phyloP scores from a whole-genome alignment of 78 protist species.

The Cavenderia fasciculata region DNA sequence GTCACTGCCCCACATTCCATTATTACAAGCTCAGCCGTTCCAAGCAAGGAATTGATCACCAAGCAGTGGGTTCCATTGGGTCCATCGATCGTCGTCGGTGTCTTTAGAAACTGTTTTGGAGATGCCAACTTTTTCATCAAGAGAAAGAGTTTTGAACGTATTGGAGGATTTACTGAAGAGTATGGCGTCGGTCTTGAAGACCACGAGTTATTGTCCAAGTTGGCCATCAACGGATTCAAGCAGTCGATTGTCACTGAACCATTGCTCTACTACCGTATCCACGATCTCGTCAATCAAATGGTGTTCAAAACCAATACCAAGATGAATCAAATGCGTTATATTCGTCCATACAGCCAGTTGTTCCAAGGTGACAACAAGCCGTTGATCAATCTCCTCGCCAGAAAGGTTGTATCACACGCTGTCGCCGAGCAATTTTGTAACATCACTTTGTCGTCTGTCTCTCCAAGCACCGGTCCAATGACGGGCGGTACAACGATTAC shows the following conservation, averaged over 20 bases:
- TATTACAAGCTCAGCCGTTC: neutral
- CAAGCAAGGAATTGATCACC: neutral
- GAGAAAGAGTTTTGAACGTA: neutral
- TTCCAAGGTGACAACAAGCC: constrained; percentile 8
- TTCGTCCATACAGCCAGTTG: constrained; percentile 32
- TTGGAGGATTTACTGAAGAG: constrained; percentile 75
- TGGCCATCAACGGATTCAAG: constrained; percentile 12
- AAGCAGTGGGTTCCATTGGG: constrained; percentile 73
- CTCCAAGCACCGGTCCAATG: constrained; percentile 25
- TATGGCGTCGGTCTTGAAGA: constrained; percentile 75
- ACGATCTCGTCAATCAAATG: constrained; percentile 41
- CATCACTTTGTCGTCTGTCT: neutral
- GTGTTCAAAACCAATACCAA: constrained; percentile 32
- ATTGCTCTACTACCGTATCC: constrained; percentile 52
- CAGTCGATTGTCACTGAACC: constrained; percentile 45
- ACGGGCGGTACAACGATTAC: constrained; percentile 16
- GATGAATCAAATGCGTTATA: constrained; percentile 74
- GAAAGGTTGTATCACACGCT: neutral
- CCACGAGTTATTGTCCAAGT: constrained; percentile 54
- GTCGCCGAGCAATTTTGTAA: neutral
- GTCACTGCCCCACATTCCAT: constrained; percentile 72
- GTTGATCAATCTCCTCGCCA: constrained; percentile 47
- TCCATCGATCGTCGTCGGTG: constrained; percentile 54
- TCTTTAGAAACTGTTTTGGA: constrained; percentile 74
- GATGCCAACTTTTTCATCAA: constrained; percentile 67